Evolutionary conservation across 2,329 filamentous ascomycete species (phyloP).

Genomic region (Corinectria fuckeliana): DNA sequence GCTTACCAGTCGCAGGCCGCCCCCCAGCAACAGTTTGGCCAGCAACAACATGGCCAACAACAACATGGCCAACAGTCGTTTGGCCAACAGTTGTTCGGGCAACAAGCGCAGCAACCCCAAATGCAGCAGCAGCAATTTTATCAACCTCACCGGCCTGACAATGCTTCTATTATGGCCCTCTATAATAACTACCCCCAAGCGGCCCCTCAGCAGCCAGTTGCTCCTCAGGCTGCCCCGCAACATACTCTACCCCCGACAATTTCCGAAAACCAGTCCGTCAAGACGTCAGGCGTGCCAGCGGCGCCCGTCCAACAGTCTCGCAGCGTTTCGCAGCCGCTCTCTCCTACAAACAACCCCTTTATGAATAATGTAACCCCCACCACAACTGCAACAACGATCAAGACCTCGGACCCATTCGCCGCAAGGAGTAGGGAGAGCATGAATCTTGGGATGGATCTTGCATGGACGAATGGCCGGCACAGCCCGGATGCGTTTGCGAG

Average conservation of each 20-base stretch:
- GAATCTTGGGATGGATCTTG: slow-evolving; percentile 67
- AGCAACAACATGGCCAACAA: slow-evolving; percentile 24
- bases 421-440: slow-evolving; percentile 72
- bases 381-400: slow-evolving; percentile 33
- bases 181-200: slow-evolving; percentile 71
- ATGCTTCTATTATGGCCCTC: slow-evolving; percentile 76
- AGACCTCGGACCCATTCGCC: slow-evolving; percentile 52
- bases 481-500: slow-evolving; percentile 83
- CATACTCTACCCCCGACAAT: slow-evolving; percentile 38
- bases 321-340: slow-evolving; percentile 43
- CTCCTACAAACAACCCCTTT: slow-evolving; percentile 65
- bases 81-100: slow-evolving; percentile 36
- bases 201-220: slow-evolving; percentile 48
- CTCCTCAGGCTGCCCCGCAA: slow-evolving; percentile 39
- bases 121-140: slow-evolving; percentile 44
- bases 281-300: slow-evolving; percentile 33
- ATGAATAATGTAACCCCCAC: slow-evolving; percentile 44
- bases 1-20: slow-evolving; percentile 3
- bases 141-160: slow-evolving; percentile 64
- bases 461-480: slow-evolving; percentile 73
- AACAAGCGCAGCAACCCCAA: slow-evolving; percentile 32
- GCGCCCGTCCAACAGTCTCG: slow-evolving; percentile 33
- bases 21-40: slow-evolving; percentile 40
- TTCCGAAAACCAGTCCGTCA: slow-evolving; percentile 38
- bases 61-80: slow-evolving; percentile 34